phyloP scores from a whole-genome alignment of 257 asterid genomes.

The Solanum arcanum region DNA sequence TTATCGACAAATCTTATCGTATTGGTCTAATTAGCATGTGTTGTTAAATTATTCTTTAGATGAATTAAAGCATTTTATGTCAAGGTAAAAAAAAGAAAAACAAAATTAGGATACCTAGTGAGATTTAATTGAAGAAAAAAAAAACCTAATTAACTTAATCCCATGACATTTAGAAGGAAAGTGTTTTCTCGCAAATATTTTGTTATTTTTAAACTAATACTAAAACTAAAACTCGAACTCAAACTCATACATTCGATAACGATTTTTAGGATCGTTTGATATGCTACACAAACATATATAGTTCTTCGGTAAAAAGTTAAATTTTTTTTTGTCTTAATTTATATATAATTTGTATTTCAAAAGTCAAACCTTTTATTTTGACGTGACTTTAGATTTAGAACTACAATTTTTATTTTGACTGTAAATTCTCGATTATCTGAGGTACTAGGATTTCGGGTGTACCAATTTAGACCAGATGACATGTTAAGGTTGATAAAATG shows the following conservation, averaged over 20 bases:
- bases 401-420: too few relatives aligned
- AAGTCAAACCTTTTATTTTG: too few relatives aligned
- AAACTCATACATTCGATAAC: too few relatives aligned
- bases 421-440: rapidly evolving
- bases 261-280: too few relatives aligned
- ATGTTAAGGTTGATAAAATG: background rate
- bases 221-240: background rate
- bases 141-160: background rate
- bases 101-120: background rate
- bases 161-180: background rate
- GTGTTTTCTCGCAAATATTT: too few relatives aligned
- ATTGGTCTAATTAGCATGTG: background rate
- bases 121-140: background rate
- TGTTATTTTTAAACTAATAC: too few relatives aligned
- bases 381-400: too few relatives aligned
- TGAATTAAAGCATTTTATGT: background rate
- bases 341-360: too few relatives aligned
- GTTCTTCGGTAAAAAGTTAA: too few relatives aligned
- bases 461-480: background rate
- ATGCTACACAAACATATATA: too few relatives aligned
- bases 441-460: rapidly evolving
- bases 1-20: background rate
- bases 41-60: background rate
- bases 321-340: too few relatives aligned
- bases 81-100: background rate